Base-by-base conservation (phyloP, 768 basidiomycete species). In the Xerocomellus dryophilus region DNA sequence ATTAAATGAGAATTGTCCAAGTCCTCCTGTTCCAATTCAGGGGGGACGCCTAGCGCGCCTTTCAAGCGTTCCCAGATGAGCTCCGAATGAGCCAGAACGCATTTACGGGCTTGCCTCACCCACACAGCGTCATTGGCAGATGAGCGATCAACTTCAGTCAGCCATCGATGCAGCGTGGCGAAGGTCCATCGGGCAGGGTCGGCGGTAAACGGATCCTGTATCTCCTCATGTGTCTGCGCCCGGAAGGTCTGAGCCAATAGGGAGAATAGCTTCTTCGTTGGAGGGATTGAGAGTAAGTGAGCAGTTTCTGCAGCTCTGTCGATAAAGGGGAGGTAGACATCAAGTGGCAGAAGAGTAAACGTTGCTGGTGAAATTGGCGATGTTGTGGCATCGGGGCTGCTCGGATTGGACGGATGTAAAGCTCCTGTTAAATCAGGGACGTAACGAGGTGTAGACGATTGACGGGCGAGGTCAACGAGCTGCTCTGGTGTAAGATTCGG, bases 1-100 rank as follows among this genome's bases (percentile, higher is more conserved):
- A 49, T 10, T 29, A 21, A 47, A 51, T 21, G n/a, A 39, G 7
- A 20, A 7, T 25, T 23, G 8, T 58, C 57, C 23, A 21, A 18
- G n/a, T 77, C 79, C 42, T 88, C 85, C 31, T 83, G 71, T 59
- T 91, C 86, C 20, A 95, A 75, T 62, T 95, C 92, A 0, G 86
- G 86, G 10, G 93, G 93, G 5, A 93, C 86, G 5, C 93, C 93
- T 2, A 97, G 75, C 0, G 90, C 92, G 29, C 84, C 87, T 63
- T 93, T 94, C 63, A 95, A 75, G 52, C 92, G 81, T 68, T 95
- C 92, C 93, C 93, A 97, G 51, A 95, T 85, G 38, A 93, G 81
- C 63, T 95, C 93, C 14, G 85, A 88, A 59, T 85, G 86, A 23
- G 81, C 72, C 20, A 88, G 75, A 61, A 96, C 81, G 61, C 91